Evolutionary conservation across 768 basidiomycete species (phyloP).

Genomic region (Lenzites betulinus): DNA sequence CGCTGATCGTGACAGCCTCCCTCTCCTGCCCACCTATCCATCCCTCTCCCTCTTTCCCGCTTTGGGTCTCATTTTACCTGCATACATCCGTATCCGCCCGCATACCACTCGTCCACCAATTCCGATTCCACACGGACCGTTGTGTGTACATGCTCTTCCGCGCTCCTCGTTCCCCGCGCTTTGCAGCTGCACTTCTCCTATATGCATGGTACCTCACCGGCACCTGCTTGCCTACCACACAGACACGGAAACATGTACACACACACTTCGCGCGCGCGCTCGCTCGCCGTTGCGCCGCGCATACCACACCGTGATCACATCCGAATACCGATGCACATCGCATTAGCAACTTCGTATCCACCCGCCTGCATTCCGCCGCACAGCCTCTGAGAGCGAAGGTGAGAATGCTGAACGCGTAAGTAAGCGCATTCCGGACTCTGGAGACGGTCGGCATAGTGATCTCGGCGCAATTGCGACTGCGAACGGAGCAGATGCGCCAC

Average conservation of each 20-base stretch:
- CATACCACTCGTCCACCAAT: background rate
- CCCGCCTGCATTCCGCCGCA: no score
- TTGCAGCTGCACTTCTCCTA: background rate
- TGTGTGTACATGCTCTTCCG: conserved; percentile 14
- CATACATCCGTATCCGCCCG: background rate
- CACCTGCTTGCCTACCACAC: background rate
- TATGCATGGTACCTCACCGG: no score
- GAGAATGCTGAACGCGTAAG: background rate
- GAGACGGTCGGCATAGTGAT: conserved; percentile 14
- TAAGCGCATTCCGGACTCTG: conserved; percentile 2
- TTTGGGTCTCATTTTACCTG: background rate
- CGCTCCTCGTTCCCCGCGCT: background rate
- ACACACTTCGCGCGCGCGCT: background rate
- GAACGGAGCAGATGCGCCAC: no score
- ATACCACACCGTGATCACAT: background rate
- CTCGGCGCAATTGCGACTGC: background rate
- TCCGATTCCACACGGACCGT: conserved; percentile 9
- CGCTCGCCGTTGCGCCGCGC: background rate
- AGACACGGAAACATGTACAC: no score
- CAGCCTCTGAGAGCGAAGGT: no score
- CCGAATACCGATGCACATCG: no score
- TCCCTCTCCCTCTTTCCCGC: no score
- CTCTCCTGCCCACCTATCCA: no score
- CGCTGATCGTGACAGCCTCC: conserved; percentile 14
- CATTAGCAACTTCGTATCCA: no score